Conservation (phyloP, 805 yeast genomes). For the Henningerozyma blattae region DNA sequence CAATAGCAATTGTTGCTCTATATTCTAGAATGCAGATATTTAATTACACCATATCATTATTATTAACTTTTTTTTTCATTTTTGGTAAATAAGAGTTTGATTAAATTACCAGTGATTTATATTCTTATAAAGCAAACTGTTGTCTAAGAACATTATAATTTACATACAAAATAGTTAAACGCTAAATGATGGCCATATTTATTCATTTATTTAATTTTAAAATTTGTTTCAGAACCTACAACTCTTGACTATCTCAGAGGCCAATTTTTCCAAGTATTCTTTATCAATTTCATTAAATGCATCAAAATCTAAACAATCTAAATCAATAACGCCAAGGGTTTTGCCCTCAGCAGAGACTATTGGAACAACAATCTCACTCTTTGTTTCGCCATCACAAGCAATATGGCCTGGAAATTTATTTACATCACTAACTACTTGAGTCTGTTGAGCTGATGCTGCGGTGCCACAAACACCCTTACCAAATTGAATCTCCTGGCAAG, state of each 20-base stretch:
- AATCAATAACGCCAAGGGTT: constrained; percentile 69
- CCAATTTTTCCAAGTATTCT: constrained; percentile 47
- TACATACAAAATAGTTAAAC: background rate
- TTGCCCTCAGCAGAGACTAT: constrained; percentile 33
- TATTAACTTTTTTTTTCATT: no score
- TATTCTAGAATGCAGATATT: no score
- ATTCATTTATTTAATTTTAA: no score
- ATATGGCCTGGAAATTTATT: constrained; percentile 80
- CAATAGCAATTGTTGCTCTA: no score
- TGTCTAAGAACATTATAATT: no score
- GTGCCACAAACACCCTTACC: constrained; percentile 91
- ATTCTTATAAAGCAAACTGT: no score
- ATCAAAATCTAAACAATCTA: constrained; percentile 54
- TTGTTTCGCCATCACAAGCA: constrained; percentile 93
- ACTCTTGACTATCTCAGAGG: constrained; percentile 35
- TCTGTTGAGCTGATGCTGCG: constrained; percentile 46
- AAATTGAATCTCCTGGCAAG: constrained; percentile 70
- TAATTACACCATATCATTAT: no score
- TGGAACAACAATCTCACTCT: constrained; percentile 90
- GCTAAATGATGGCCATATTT: no score
- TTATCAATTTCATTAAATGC: constrained; percentile 64
- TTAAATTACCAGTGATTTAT: no score
- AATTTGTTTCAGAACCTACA: constrained; percentile 38
- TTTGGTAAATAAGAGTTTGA: no score
- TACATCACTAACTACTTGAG: constrained; percentile 75